These are phyloP conservation scores for Spergularia marina DNA, from an alignment of 148 eudicot genomes.

Conservation along the genomic window DNA sequence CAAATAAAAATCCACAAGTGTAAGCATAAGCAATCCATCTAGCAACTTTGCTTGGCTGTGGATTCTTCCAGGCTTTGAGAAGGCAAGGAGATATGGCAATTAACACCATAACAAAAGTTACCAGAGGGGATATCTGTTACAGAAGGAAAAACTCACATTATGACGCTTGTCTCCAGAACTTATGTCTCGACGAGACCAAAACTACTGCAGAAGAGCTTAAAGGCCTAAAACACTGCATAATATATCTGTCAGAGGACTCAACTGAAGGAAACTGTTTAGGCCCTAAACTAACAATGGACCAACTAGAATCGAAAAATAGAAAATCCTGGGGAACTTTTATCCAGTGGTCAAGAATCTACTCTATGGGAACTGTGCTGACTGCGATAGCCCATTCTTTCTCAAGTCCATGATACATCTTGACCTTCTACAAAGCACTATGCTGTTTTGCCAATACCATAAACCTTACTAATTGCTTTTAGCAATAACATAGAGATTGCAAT, in stretches of 20 bases:
- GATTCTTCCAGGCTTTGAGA: conserved; percentile 76
- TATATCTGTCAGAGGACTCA: not conserved
- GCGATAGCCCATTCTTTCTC: not conserved
- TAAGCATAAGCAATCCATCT: conserved; percentile 96
- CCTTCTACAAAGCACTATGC: not conserved
- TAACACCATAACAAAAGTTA: conserved; percentile 66
- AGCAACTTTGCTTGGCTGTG: conserved; percentile 67
- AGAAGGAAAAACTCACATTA: not conserved
- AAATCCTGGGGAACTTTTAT: not conserved
- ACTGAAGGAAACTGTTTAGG: not conserved
- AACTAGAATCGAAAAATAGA: not conserved
- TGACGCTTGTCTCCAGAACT: not conserved
- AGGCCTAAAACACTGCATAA: not conserved
- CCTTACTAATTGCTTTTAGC: not conserved
- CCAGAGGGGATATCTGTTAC: conserved; percentile 74
- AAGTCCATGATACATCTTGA: not conserved
- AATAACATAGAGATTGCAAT: not conserved
- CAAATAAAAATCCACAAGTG: conserved; percentile 89
- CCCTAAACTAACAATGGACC: not conserved
- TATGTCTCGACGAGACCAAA: not conserved
- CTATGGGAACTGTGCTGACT: not conserved
- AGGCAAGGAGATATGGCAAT: conserved; percentile 78
- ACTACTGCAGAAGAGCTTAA: not conserved
- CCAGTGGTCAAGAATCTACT: not conserved
- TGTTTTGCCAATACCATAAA: not conserved